Conservation (phyloP, 2,329 filamentous ascomycete species). For the Sphaerostilbella broomeana region DNA sequence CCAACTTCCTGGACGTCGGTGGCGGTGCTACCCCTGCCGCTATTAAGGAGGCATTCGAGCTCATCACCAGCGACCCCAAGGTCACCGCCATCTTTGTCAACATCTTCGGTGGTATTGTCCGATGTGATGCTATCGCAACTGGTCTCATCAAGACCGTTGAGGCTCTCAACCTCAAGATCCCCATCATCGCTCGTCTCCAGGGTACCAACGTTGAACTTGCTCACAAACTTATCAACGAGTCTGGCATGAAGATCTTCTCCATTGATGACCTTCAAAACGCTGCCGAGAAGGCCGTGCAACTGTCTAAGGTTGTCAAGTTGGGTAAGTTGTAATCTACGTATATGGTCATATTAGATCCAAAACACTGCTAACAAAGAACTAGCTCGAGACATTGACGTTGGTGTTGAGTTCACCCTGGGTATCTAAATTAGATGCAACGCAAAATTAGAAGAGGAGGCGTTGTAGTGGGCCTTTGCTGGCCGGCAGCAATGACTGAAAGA, state of each 20-base stretch:
- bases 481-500: conserved; percentile 16
- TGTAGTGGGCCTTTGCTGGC: conserved; percentile 23
- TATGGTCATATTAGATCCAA: background rate
- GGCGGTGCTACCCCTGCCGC: conserved; percentile 94
- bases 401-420: conserved; percentile 89
- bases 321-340: conserved; percentile 48
- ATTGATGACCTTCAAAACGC: conserved; percentile 97
- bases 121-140: conserved; percentile 94
- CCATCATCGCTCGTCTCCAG: conserved; percentile 94
- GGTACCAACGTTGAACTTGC: conserved; percentile 97
- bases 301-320: conserved; percentile 99
- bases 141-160: conserved; percentile 93
- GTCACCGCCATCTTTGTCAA: conserved; percentile 99
- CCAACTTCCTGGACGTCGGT: conserved; percentile 98
- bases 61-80: conserved; percentile 97
- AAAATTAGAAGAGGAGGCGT: conserved; percentile 13
- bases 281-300: conserved; percentile 96
- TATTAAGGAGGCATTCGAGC: conserved; percentile 95
- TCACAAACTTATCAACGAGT: conserved; percentile 90
- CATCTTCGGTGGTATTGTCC: conserved; percentile 98
- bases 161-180: conserved; percentile 90
- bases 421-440: conserved; percentile 54
- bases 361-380: conserved; percentile 4
- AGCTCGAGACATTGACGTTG: conserved; percentile 95
- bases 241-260: conserved; percentile 98